These are phyloP conservation scores for Apiospora marii DNA, from an alignment of 2,329 filamentous ascomycete genomes.

Conservation along the genomic window DNA sequence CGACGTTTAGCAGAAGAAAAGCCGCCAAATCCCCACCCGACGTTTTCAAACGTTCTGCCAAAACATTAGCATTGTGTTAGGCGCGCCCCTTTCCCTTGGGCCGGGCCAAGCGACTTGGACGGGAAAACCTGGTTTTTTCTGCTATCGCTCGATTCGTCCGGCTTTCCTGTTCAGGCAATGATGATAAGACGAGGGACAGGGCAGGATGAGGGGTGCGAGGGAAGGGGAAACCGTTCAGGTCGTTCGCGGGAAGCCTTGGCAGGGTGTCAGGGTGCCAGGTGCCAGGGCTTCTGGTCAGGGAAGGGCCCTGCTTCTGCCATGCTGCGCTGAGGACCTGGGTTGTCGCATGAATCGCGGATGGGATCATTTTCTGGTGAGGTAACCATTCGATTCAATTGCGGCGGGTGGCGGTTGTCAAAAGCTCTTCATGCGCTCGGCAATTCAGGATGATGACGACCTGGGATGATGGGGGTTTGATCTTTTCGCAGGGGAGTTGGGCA, in stretches of 20 bases:
- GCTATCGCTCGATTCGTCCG: background rate
- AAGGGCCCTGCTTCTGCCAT: too few species aligned
- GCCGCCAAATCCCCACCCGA: background rate
- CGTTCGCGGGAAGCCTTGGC: background rate
- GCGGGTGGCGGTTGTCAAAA: too few species aligned
- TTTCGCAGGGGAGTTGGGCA: background rate
- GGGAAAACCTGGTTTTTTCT: background rate
- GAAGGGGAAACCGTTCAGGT: too few species aligned
- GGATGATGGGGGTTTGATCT: background rate
- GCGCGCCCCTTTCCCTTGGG: slow-evolving; percentile 10
- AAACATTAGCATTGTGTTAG: background rate
- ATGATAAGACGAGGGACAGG: background rate
- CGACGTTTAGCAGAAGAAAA: background rate
- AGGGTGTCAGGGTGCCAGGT: background rate
- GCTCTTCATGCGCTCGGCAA: too few species aligned
- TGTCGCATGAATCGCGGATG: too few species aligned
- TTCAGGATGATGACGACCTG: too few species aligned
- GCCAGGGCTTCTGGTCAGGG: background rate
- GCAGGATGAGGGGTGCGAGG: background rate
- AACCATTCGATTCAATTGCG: too few species aligned
- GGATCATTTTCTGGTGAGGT: too few species aligned
- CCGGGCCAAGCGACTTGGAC: background rate
- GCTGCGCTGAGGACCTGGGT: too few species aligned
- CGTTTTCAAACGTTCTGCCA: background rate
- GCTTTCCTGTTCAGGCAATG: background rate